Percentiles rank a stretch among this genome's conserved stretches.
Conservation (phyloP, 129 eudicot species). For the Tagetes erecta region DNA sequence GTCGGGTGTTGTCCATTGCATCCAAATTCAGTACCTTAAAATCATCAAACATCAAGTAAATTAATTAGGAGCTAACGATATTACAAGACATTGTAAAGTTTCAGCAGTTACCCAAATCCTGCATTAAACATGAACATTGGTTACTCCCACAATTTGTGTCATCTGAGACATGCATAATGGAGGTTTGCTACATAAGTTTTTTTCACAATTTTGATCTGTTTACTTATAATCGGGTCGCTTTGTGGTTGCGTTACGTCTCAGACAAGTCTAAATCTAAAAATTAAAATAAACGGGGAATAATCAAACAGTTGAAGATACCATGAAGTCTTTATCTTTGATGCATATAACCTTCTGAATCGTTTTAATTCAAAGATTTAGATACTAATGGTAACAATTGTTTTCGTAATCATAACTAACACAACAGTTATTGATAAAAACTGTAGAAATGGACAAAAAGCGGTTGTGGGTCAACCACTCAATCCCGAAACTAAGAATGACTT, state of each 20-base stretch:
- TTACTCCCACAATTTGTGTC: background rate
- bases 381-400: background rate
- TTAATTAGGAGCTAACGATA: background rate
- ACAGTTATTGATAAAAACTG: background rate
- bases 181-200: background rate
- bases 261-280: background rate
- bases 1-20: constrained; percentile 85
- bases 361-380: background rate
- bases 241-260: background rate
- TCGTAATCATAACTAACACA: background rate
- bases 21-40: constrained; percentile 76
- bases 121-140: constrained; percentile 6
- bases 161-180: background rate
- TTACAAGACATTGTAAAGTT: background rate
- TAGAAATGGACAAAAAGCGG: background rate
- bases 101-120: background rate
- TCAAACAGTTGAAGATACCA: background rate
- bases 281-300: background rate
- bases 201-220: background rate
- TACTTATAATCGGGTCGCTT: background rate
- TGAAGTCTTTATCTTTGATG: background rate
- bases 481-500: background rate
- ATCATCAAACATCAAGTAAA: constrained; percentile 7
- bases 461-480: background rate
- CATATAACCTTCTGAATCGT: background rate